Evolutionary conservation across 768 basidiomycete genomes (phyloP), one percentile per base, ranked within the genome.

Genomic region (Naganishia vaughanmartiniae): DNA sequence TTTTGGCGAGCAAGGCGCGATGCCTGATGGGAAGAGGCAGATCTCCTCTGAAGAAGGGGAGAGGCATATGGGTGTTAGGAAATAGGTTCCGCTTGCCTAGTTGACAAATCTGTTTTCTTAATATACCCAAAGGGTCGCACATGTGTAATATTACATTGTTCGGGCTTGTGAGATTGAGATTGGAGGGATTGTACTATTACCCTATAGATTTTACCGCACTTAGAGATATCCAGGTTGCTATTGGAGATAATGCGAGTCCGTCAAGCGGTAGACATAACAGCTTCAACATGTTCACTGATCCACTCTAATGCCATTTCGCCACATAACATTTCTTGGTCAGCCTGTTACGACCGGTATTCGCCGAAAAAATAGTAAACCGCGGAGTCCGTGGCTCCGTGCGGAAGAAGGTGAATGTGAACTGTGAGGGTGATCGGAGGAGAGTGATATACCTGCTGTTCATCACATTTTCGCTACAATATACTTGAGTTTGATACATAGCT

Each of bases 1-100:
- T 82, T 69, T 72, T 31, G 71, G 65, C 3, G 42, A 63, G 39
- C 39, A 42, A 15, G 60, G 39, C 24, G 10, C 24, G 24, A 63
- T 63, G 60, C 60, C 60, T 28, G 26, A 46, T 45, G 42, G 60
- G 24, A 63, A 63, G 39, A 42, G 60, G 28, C 60, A 63, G 39
- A 11, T 30, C 10, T 63, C 60, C 1, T 63, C 60, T 7, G 60
- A 63, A 26, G 60, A 63, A 30, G 60, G 60, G 6, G 39, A 63
- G 26, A 26, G 60, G 15, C 60, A 58, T 24, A 58, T 58, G 57
- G 31, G 31, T 2, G 39, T 34, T 28, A 42, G 39, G n/a, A 19
- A 45, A 14, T 63, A 63, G 60, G 42, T 39, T 34, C 15, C 54
- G 14, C 14, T 30, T 28, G 54, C 17, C 7, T 15, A 30, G 28